A percentile compares a stretch with the other conserved stretches of the same genome.
phyloP scores from a whole-genome alignment of 2,329 filamentous ascomycete species.

The Monosporascus sp. region DNA sequence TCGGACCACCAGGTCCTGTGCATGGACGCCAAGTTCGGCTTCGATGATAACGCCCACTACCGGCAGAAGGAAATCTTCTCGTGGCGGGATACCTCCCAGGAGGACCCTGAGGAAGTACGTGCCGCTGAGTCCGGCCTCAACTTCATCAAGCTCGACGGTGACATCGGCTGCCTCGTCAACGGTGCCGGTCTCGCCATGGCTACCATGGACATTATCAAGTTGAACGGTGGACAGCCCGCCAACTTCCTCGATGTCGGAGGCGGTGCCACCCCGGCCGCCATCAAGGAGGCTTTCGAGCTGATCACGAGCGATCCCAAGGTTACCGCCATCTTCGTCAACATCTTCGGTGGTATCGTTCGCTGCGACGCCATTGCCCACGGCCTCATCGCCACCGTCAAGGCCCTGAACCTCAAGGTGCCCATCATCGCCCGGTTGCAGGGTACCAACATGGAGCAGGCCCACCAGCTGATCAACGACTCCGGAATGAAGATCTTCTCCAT shows the following conservation, averaged over 20 bases:
- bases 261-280: conserved; percentile 92
- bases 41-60: conserved; percentile 99
- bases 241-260: conserved; percentile 99
- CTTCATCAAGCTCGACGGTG: conserved; percentile 99
- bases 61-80: conserved; percentile 93
- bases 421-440: conserved; percentile 97
- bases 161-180: conserved; percentile 99
- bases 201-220: conserved; percentile 99
- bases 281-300: conserved; percentile 95
- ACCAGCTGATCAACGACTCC: conserved; percentile 90
- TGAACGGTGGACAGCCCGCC: conserved; percentile 90
- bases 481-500: conserved; percentile 99
- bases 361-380: conserved; percentile 97
- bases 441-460: conserved; percentile 94
- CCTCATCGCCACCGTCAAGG: conserved; percentile 89
- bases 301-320: conserved; percentile 99
- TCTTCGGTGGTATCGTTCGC: conserved; percentile 97
- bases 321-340: conserved; percentile 99
- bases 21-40: conserved; percentile 99
- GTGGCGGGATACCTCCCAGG: conserved; percentile 91
- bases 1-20: conserved; percentile 96
- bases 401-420: conserved; percentile 92
- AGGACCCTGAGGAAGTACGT: conserved; percentile 96
- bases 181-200: conserved; percentile 99
- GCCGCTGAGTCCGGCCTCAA: conserved; percentile 92